Percentiles rank a stretch among this genome's conserved stretches.
phyloP scores from a whole-genome alignment of 2,329 filamentous ascomycete genomes.

The Pseudocercospora vitis region DNA sequence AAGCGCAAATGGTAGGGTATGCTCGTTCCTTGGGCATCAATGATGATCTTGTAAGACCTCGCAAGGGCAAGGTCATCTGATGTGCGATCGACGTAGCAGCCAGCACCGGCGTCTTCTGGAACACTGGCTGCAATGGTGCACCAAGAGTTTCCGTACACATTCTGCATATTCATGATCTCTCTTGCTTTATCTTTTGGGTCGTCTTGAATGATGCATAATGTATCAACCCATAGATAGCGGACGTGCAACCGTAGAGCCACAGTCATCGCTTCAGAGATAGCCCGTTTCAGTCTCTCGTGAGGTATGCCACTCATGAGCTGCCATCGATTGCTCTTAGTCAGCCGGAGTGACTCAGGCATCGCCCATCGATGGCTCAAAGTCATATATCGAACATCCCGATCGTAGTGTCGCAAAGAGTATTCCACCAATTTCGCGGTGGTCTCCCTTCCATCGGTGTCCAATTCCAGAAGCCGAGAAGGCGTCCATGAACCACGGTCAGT shows the following conservation, averaged over 20 bases:
- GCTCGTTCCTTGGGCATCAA: background rate
- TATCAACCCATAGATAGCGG: conserved; percentile 7
- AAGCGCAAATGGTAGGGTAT: background rate
- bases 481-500: background rate
- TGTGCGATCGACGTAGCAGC: background rate
- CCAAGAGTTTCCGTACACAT: background rate
- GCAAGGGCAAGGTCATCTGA: background rate
- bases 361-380: background rate
- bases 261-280: background rate
- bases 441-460: background rate
- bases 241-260: background rate
- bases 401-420: background rate
- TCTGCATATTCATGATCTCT: background rate
- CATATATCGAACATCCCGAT: background rate
- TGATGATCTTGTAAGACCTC: background rate
- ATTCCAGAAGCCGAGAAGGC: background rate
- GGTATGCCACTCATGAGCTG: background rate
- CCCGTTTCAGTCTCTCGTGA: background rate
- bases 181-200: background rate
- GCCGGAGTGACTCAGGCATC: background rate
- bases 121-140: background rate
- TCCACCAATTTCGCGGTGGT: background rate
- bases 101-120: background rate
- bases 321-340: background rate
- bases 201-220: conserved; percentile 9